These are phyloP conservation scores for Poterioochromonas sp. DNA, from an alignment of 352 stramenopile genomes.

Conservation along the genomic window DNA sequence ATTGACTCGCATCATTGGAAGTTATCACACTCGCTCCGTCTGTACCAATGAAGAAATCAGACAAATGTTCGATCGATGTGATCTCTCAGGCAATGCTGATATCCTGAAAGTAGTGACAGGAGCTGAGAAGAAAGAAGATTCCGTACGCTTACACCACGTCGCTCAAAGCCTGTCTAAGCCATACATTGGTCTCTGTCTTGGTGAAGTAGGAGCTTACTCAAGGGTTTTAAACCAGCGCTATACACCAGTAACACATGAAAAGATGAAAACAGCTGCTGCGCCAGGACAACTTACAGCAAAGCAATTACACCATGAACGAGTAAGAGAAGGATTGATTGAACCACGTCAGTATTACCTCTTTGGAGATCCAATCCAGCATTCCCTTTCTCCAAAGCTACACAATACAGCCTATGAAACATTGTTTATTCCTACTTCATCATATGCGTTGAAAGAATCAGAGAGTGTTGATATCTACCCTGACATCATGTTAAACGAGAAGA, in stretches of 20 bases:
- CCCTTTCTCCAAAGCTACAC: slow-evolving; percentile 91
- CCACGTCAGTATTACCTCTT: slow-evolving; percentile 81
- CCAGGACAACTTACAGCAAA: slow-evolving; percentile 86
- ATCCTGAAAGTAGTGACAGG: slow-evolving; percentile 80
- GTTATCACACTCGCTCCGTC: slow-evolving; percentile 31
- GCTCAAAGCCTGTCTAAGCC: slow-evolving; percentile 55
- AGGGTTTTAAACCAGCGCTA: slow-evolving; percentile 87
- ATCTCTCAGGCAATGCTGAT: slow-evolving; percentile 50
- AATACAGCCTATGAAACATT: slow-evolving; percentile 78
- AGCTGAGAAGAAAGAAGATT: slow-evolving; percentile 65
- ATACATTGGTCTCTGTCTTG: slow-evolving; percentile 85
- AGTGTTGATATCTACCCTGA: background rate
- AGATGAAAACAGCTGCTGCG: slow-evolving; percentile 78
- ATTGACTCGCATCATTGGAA: slow-evolving; percentile 53
- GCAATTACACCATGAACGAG: slow-evolving; percentile 65
- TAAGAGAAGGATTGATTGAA: slow-evolving; percentile 24
- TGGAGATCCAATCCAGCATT: slow-evolving; percentile 87
- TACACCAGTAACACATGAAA: slow-evolving; percentile 86
- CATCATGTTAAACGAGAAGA: slow-evolving; percentile 48
- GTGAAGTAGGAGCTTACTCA: slow-evolving; percentile 73
- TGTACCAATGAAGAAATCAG: slow-evolving; percentile 24
- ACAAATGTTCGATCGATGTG: background rate
- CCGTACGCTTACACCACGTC: slow-evolving; percentile 53
- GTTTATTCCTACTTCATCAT: slow-evolving; percentile 75
- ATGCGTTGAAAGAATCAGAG: slow-evolving; percentile 60